Evolutionary conservation across 768 basidiomycete genomes (phyloP), one percentile per base, ranked within the genome.

Genomic region (Suillus luteus): DNA sequence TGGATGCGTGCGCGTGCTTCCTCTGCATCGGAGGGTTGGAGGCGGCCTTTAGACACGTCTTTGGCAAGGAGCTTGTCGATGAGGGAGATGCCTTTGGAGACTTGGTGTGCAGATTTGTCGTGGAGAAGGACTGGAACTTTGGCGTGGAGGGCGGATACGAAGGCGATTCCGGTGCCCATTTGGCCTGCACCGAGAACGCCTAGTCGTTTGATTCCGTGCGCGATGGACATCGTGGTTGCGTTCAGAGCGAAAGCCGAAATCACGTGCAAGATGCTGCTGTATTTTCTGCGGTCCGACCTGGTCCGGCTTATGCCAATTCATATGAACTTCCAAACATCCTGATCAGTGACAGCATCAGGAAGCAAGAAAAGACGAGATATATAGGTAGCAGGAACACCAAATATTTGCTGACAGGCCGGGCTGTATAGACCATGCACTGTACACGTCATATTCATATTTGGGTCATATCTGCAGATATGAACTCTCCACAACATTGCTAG

Each of bases 151-250:
- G 93, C 90, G 22, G 94, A 83, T 48, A 96, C 94, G 60, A 91
- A 84, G 66, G 95, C 93, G 55, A 99, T 98, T 2, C 96, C 96
- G 0, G 92, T 86, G 66, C 96, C 96, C 91, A 92, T 93, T 73
- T 93, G 91, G 57, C 92, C 92, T 22, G 91, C 88, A 52, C 92
- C 91, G 41, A 96, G 82, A 66, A 95, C 86, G 27, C 91, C 94
- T 0, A 94, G 77, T 4, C 81, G 85, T 61, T 85, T 86, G 66
- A 95, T 87, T 55, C 90, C 91, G 69, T 93, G 92, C 22, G 82
- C 79, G 61, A 91, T 71, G 59, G 83, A 78, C 85, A 87, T 86
- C 48, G 64, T 69, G 58, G 44, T 44, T 40, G 38, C 19, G 11
- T 12, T 35, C 7, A 46, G 24, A 27, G 48, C 7, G 7, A 58